Base-by-base conservation (phyloP, 2,329 filamentous ascomycete species). In the Orbilia oligospora region DNA sequence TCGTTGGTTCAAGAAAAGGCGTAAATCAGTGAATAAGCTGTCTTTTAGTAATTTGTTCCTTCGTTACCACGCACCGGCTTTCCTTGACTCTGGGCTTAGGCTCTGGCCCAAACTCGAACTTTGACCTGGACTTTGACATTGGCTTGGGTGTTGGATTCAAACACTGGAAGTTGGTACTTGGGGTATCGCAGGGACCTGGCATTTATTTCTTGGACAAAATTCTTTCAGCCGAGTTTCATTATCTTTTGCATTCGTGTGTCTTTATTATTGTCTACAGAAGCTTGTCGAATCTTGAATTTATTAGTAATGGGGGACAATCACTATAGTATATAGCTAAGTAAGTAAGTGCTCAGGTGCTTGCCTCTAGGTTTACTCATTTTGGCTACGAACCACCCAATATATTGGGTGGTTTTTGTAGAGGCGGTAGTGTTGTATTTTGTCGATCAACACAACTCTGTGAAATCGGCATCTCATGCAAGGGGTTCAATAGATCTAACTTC, bases 1-100 rank as follows among this genome's bases (percentile, higher is more conserved):
- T 77, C 44, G 30, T 68, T 77, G 46, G 33, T 61, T 77, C 61
- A 77, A 77, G 73, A 77, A 71, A 77, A 77, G 73, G 73, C 67
- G 73, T 77, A 44, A 77, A 71, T 71, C 73, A 77, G 66, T 77
- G 48, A 76, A 65, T 48, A 56, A 76, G 41, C 49, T 46, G 51
- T 38, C 27, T 49, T 61, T 41, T 61, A 46, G 41, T 51, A 67
- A 55, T 55, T 41, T 55, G 1, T 22, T 4, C 44, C 64, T 38
- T 22, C 64, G 30, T 22, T 24, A 24, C 24, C 36, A 41, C 56
- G n/a, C 18, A 27, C 56, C 36, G n/a, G n/a, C 38, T 18, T 38
- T 61, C n/a, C 67, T 49, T n/a, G 67, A 49, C 20, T 36, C 51
- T 63, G 24, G 10, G 5, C n/a, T 33, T 12, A 18, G 12, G 20